Evolutionary conservation across 2,329 filamentous ascomycete species (phyloP).

Genomic region (Cadophora malorum): DNA sequence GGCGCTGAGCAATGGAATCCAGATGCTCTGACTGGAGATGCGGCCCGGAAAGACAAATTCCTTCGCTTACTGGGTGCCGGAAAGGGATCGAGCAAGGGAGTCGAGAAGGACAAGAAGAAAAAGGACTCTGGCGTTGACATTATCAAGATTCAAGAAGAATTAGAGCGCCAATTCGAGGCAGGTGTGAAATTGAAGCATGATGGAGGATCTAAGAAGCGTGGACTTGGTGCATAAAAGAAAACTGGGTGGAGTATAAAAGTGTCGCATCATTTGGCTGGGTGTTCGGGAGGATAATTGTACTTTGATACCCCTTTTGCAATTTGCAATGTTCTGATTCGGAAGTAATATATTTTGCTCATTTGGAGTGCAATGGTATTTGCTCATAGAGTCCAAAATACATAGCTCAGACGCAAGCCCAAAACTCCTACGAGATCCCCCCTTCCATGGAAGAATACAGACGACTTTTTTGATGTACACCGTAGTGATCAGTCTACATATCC

Average conservation of each 20-base stretch:
- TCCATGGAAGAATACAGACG: not conserved
- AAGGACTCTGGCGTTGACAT: conserved; percentile 33
- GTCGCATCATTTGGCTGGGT: conserved; percentile 2
- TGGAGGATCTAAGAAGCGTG: conserved; percentile 45
- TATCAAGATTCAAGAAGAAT: conserved; percentile 43
- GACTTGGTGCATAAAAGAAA: conserved; percentile 45
- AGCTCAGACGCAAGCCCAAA: conserved; percentile 11
- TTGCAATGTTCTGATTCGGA: not conserved
- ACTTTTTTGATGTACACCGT: conserved; percentile 25
- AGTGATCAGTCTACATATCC: not conserved
- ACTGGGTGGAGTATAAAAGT: not conserved
- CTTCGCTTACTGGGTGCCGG: conserved; percentile 45
- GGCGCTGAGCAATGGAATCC: conserved; percentile 42
- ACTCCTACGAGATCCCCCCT: not conserved
- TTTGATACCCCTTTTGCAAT: conserved; percentile 24
- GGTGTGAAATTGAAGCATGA: conserved; percentile 48
- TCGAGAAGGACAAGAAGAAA: conserved; percentile 27
- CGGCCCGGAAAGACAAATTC: conserved; percentile 45
- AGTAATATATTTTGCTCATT: not conserved
- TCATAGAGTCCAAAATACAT: not conserved
- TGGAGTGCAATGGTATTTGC: conserved; percentile 4
- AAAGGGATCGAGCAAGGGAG: conserved; percentile 31
- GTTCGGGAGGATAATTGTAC: conserved; percentile 5
- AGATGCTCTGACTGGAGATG: conserved; percentile 43
- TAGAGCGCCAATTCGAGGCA: conserved; percentile 48